A percentile compares a stretch with the other conserved stretches of the same genome.
phyloP scores from a whole-genome alignment of 2,329 filamentous ascomycete species.

The Alternaria gansuensis region DNA sequence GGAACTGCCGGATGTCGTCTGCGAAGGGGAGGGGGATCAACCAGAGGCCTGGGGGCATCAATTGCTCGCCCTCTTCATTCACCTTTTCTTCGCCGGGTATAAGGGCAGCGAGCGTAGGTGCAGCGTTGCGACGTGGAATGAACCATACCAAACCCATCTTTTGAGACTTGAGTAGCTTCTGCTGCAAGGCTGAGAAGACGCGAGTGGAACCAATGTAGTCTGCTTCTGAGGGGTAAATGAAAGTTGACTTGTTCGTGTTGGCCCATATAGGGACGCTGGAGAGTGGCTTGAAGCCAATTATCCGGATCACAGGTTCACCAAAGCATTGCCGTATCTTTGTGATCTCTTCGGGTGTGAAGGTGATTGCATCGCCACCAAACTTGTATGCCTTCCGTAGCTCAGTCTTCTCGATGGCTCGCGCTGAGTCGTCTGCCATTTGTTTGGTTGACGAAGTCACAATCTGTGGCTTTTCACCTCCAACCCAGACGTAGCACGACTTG shows the following conservation, averaged over 20 bases:
- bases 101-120: slow-evolving; percentile 81
- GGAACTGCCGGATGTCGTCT: slow-evolving; percentile 83
- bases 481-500: slow-evolving; percentile 85
- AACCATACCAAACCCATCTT: slow-evolving; percentile 92
- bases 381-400: slow-evolving; percentile 94
- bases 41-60: slow-evolving; percentile 85
- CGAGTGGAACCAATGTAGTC: slow-evolving; percentile 90
- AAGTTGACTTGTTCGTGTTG: slow-evolving; percentile 83
- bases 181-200: slow-evolving; percentile 89
- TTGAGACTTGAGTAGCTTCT: slow-evolving; percentile 79
- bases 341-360: slow-evolving; percentile 86
- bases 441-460: slow-evolving; percentile 79
- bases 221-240: slow-evolving; percentile 93
- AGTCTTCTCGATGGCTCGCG: slow-evolving; percentile 76
- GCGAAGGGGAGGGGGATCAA: slow-evolving; percentile 86
- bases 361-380: slow-evolving; percentile 89
- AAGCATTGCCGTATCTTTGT: slow-evolving; percentile 76
- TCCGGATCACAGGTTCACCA: slow-evolving; percentile 81
- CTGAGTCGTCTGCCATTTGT: slow-evolving; percentile 79
- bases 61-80: slow-evolving; percentile 71
- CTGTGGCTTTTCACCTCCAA: slow-evolving; percentile 84
- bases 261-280: slow-evolving; percentile 81
- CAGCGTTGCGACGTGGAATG: slow-evolving; percentile 80
- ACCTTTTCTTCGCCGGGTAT: slow-evolving; percentile 75
- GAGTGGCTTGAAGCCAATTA: slow-evolving; percentile 92